A percentile compares a stretch with the other conserved stretches of the same genome.
Evolutionary conservation across 257 asterid genomes (phyloP).

Genomic region (Handroanthus guayacan): DNA sequence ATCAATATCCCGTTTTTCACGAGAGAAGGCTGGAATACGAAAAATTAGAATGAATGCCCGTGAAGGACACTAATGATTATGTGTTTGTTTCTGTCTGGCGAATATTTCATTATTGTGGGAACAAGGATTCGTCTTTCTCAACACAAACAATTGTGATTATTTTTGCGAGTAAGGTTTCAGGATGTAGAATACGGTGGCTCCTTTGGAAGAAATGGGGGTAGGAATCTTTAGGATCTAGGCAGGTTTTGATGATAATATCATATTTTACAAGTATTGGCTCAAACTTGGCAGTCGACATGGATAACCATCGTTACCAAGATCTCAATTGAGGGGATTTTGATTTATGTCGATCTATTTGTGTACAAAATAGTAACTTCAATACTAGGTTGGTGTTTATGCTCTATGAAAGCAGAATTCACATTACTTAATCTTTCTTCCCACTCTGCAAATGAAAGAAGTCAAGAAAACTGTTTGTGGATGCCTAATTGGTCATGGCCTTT

Average conservation of each 20-base stretch:
- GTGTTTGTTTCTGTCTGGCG: background rate
- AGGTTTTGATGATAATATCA: slow-evolving; percentile 7
- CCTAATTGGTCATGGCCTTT: background rate
- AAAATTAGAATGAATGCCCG: background rate
- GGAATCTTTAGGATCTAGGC: background rate
- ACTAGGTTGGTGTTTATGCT: background rate
- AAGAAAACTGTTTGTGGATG: background rate
- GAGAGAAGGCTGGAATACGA: background rate
- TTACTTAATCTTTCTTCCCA: background rate
- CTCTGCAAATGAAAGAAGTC: background rate
- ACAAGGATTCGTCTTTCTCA: background rate
- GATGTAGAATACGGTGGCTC: background rate
- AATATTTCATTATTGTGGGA: background rate
- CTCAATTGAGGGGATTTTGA: background rate
- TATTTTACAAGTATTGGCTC: background rate
- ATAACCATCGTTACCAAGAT: slow-evolving; percentile 2
- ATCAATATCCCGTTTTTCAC: background rate
- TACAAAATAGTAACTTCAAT: background rate
- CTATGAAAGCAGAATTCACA: background rate
- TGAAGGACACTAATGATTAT: background rate
- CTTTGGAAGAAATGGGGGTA: background rate
- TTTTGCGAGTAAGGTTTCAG: background rate
- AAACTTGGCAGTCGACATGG: slow-evolving; percentile 2
- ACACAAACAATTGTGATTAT: background rate
- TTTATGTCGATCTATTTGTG: background rate